Conservation (phyloP, 2,329 filamentous ascomycete species). For the Xylaria sp. region DNA sequence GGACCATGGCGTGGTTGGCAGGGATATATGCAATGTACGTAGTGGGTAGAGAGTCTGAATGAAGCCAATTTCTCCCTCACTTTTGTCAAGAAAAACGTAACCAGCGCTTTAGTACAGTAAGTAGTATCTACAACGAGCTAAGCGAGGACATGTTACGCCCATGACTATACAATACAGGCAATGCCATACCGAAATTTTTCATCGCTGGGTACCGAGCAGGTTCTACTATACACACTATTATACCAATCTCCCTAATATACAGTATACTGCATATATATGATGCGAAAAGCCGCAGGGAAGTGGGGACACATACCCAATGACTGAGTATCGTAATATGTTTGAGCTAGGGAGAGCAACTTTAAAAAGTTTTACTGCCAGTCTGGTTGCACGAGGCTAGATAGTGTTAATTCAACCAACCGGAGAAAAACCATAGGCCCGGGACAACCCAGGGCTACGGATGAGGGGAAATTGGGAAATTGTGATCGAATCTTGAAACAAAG, state of each 20-base stretch:
- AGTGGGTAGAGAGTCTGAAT: not conserved
- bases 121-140: not conserved
- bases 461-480: constrained; percentile 5
- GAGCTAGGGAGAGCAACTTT: not conserved
- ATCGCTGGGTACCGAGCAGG: not conserved
- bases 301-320: not conserved
- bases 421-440: constrained; percentile 30
- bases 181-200: not conserved
- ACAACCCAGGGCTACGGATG: constrained; percentile 14
- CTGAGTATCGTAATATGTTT: not conserved
- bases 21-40: constrained; percentile 4
- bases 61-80: not conserved
- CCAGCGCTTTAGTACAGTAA: not conserved
- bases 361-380: not conserved
- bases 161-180: not conserved
- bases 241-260: not conserved
- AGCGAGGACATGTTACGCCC: not conserved
- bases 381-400: not conserved
- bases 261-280: not conserved
- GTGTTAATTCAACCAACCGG: constrained; percentile 14
- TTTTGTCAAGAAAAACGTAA: not conserved
- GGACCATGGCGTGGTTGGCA: constrained; percentile 21
- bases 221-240: not conserved
- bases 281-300: not conserved
- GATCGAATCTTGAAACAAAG: not conserved